phyloP scores from a whole-genome alignment of 805 yeast species.

The Torulaspora microellipsoides region DNA sequence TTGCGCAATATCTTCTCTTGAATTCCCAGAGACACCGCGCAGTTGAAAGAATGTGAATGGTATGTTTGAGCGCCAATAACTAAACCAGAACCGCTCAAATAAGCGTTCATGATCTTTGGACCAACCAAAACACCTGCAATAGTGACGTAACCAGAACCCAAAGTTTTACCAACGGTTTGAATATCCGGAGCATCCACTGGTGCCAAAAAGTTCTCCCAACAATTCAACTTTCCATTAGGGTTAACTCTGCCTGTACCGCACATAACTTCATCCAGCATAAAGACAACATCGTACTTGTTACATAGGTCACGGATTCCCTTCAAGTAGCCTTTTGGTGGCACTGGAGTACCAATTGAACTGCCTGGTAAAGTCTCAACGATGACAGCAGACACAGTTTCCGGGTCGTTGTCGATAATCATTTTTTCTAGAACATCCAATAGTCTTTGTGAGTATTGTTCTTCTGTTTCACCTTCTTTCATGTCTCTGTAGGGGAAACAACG shows the following conservation, averaged over 20 bases:
- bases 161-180: conserved; percentile 45
- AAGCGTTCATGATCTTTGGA: conserved; percentile 39
- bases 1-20: conserved; percentile 39
- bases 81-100: conserved; percentile 38
- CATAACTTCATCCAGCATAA: conserved; percentile 53
- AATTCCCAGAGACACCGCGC: conserved; percentile 44
- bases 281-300: conserved; percentile 47
- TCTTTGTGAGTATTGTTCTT: conserved; percentile 37
- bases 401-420: conserved; percentile 39
- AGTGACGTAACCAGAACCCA: conserved; percentile 47
- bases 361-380: conserved; percentile 46
- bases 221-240: conserved; percentile 41
- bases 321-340: conserved; percentile 45
- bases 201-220: conserved; percentile 43
- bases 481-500: conserved; percentile 34
- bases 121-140: conserved; percentile 44
- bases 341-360: conserved; percentile 44
- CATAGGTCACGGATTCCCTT: conserved; percentile 44
- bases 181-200: conserved; percentile 43
- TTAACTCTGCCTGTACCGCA: conserved; percentile 51
- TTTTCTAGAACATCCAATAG: conserved; percentile 41
- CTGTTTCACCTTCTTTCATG: conserved; percentile 35
- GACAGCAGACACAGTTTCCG: conserved; percentile 42
- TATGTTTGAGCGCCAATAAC: conserved; percentile 47
- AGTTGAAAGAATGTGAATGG: conserved; percentile 45